Conservation (phyloP, 176 grass and related monocot genomes). For the Oryza brachyantha region DNA sequence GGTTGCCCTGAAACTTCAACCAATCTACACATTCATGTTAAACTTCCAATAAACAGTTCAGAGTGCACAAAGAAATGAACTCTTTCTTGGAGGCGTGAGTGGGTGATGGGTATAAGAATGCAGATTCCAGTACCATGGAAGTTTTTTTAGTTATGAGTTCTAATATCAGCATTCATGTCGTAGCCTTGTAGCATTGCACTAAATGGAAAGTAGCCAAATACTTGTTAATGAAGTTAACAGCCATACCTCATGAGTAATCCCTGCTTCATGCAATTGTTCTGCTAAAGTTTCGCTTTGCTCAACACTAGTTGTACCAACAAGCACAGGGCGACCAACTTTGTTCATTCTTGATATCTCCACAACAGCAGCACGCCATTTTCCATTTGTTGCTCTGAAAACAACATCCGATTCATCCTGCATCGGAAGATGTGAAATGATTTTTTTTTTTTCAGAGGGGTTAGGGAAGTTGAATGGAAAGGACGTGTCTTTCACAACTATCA, state of each 20-base stretch:
- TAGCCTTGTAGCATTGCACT: neutral
- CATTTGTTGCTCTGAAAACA: slow-evolving; percentile 92
- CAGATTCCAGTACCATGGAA: slow-evolving; percentile 1
- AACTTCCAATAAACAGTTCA: no score
- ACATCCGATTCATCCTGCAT: slow-evolving; percentile 96
- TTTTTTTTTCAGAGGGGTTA: neutral
- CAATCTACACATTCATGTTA: neutral
- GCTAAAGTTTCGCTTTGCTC: slow-evolving; percentile 91
- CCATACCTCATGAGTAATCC: slow-evolving; percentile 82
- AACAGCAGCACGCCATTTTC: slow-evolving; percentile 94
- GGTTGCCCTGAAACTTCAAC: neutral
- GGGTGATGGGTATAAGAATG: neutral
- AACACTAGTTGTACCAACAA: slow-evolving; percentile 98
- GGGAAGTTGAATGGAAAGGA: slow-evolving; percentile 6
- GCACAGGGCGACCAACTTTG: slow-evolving; percentile 84
- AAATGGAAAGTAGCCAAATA: neutral
- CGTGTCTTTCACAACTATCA: slow-evolving; percentile 5
- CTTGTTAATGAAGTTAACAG: slow-evolving; percentile 4
- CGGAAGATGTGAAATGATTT: slow-evolving; percentile 4
- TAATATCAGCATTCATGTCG: neutral
- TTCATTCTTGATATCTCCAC: slow-evolving; percentile 99
- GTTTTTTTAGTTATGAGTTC: neutral
- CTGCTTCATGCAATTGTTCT: slow-evolving; percentile 77
- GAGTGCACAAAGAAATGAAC: no score
- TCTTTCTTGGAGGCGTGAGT: no score